Percentiles rank a stretch among this genome's conserved stretches.
Conservation (phyloP, 1,284 basidiomycete genomes). For the Ganoderma lucidum region DNA sequence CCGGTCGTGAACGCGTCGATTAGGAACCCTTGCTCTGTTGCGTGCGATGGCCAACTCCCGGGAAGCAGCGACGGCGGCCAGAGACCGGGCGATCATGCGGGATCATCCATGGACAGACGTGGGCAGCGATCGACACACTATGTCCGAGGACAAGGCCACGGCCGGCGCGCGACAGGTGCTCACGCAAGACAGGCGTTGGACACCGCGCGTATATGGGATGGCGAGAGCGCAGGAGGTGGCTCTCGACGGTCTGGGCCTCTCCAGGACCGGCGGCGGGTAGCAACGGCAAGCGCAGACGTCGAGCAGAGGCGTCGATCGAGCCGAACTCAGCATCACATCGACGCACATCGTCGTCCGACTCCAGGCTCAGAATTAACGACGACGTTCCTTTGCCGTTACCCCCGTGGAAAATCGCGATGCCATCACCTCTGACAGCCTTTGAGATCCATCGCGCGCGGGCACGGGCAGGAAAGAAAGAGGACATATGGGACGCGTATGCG, state of each 20-base stretch:
- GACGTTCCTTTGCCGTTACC: background rate
- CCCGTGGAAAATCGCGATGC: conserved; percentile 7
- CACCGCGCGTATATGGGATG: background rate
- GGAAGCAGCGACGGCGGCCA: conserved; percentile 13
- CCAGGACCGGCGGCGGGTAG: conserved; percentile 9
- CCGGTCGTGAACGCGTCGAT: conserved; percentile 12
- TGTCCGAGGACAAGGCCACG: conserved; percentile 10
- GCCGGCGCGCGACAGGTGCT: background rate
- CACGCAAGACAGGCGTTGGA: conserved; percentile 1
- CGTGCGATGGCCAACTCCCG: conserved; percentile 22
- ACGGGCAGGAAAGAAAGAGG: background rate
- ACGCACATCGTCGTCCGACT: background rate
- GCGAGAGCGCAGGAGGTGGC: background rate
- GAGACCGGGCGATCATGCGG: conserved; percentile 3
- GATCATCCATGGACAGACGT: background rate
- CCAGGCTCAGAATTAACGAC: background rate
- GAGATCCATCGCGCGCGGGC: conserved; percentile 5
- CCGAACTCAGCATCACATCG: conserved; percentile 15
- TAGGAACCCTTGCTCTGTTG: conserved; percentile 2
- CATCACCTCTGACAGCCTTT: conserved; percentile 1
- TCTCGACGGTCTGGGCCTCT: conserved; percentile 18
- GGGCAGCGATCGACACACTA: conserved; percentile 8
- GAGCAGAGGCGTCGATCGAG: background rate
- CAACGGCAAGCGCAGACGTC: conserved; percentile 7
- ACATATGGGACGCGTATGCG: background rate